phyloP scores from a whole-genome alignment of 768 basidiomycete genomes.

The Lentinus brumalis region DNA sequence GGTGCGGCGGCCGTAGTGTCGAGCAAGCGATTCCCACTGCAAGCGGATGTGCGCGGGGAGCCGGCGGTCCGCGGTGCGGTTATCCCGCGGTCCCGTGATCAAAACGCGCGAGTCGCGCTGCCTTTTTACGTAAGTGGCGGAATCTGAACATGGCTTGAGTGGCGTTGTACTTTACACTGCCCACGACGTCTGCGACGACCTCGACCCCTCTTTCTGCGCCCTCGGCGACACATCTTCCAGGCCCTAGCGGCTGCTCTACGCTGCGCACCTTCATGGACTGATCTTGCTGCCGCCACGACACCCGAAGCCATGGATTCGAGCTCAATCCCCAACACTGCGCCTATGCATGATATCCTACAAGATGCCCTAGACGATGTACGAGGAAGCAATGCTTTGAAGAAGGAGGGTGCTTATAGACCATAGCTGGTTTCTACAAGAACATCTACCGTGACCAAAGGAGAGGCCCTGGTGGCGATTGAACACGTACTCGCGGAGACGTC shows the following conservation, averaged over 20 bases:
- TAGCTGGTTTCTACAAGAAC: slow-evolving; percentile 69
- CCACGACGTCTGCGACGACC: slow-evolving; percentile 3
- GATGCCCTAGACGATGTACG: slow-evolving; percentile 72
- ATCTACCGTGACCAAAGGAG: slow-evolving; percentile 50
- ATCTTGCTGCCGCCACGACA: background rate
- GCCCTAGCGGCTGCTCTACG: background rate
- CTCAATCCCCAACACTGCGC: slow-evolving; percentile 2
- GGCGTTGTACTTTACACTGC: background rate
- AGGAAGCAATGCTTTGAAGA: background rate
- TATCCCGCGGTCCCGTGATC: slow-evolving; percentile 32
- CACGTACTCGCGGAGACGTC: slow-evolving; percentile 49
- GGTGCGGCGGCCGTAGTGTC: slow-evolving; percentile 9
- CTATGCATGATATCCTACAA: slow-evolving; percentile 52
- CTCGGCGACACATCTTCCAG: background rate
- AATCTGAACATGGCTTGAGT: slow-evolving; percentile 3
- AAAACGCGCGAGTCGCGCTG: slow-evolving; percentile 24
- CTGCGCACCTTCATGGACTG: background rate
- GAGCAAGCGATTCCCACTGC: background rate
- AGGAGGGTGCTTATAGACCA: background rate
- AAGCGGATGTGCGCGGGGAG: too few relatives aligned
- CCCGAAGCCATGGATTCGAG: slow-evolving; percentile 5
- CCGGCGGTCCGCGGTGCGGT: too few relatives aligned
- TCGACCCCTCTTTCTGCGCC: background rate
- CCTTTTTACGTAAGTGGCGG: slow-evolving; percentile 10
- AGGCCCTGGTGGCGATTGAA: slow-evolving; percentile 54